A percentile compares a stretch with the other conserved stretches of the same genome.
Evolutionary conservation across 495 filamentous ascomycete species (phyloP).

Genomic region (Trichoderma asperelloides): DNA sequence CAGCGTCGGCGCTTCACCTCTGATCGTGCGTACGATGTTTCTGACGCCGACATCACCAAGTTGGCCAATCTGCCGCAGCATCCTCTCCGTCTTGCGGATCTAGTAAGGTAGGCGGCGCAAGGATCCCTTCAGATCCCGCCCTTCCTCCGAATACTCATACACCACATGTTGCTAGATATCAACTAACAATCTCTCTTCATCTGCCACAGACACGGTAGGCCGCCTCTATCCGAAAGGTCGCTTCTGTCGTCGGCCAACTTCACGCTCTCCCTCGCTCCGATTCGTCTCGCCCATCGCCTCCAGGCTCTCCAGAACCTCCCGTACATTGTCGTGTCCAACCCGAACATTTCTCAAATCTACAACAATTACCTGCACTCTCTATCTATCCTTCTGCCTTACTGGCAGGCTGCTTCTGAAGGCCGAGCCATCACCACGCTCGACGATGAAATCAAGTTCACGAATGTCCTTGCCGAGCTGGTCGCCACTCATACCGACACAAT

Average conservation of each 20-base stretch:
- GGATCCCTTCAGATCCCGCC: neutral
- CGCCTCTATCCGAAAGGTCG: conserved; percentile 69
- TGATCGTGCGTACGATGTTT: conserved; percentile 17
- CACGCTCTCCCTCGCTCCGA: conserved; percentile 83
- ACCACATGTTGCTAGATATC: neutral
- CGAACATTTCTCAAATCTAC: conserved; percentile 85
- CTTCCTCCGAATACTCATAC: neutral
- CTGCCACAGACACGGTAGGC: conserved; percentile 66
- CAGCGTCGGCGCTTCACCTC: conserved; percentile 3
- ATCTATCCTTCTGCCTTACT: conserved; percentile 75
- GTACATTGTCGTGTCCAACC: conserved; percentile 95
- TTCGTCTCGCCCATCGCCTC: conserved; percentile 90
- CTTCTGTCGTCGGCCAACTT: conserved; percentile 88
- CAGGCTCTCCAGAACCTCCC: conserved; percentile 87
- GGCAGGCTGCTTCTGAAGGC: conserved; percentile 2
- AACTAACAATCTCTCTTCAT: neutral
- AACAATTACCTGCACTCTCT: conserved; percentile 90
- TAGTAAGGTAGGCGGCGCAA: conserved; percentile 59
- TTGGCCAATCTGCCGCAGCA: conserved; percentile 74
- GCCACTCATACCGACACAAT: conserved; percentile 92
- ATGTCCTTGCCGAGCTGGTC: conserved; percentile 86
- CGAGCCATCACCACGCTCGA: conserved; percentile 67
- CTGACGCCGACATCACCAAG: conserved; percentile 62
- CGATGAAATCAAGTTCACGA: conserved; percentile 83
- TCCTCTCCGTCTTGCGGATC: conserved; percentile 72